phyloP scores from a whole-genome alignment of 2,329 filamentous ascomycete genomes.

The Aspergillus pseudoterreus region DNA sequence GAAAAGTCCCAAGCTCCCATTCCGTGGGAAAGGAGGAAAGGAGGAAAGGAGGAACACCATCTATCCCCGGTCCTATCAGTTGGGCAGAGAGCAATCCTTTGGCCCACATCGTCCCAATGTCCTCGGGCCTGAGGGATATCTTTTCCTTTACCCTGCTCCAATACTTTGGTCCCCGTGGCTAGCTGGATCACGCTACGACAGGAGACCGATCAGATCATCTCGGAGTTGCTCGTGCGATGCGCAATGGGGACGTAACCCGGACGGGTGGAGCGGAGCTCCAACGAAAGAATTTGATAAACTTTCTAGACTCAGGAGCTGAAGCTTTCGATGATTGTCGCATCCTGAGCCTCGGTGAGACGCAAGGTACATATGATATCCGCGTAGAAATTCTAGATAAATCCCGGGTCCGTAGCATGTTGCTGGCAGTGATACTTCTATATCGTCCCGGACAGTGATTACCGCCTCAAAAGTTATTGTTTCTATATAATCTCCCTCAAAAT shows the following conservation, averaged over 20 bases:
- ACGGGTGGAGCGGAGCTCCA: background rate
- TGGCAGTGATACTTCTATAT: background rate
- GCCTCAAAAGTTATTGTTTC: no score
- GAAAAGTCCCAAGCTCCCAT: background rate
- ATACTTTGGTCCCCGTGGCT: background rate
- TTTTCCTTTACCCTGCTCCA: background rate
- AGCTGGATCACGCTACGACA: background rate
- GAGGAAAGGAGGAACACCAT: no score
- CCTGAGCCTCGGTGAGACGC: background rate
- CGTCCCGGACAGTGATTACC: no score
- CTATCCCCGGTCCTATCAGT: background rate
- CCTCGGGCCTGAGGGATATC: background rate
- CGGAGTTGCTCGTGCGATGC: slow-evolving; percentile 1
- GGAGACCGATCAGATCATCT: background rate
- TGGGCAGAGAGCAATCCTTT: background rate
- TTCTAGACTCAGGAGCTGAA: background rate
- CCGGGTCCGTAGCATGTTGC: background rate
- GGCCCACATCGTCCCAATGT: background rate
- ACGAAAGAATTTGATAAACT: background rate
- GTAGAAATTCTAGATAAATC: background rate
- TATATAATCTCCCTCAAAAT: background rate
- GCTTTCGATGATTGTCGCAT: background rate
- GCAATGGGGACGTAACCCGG: background rate
- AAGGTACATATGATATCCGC: background rate
- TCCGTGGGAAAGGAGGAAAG: background rate